These are phyloP conservation scores for Chiua virens DNA, from an alignment of 768 basidiomycete genomes.

Conservation along the genomic window DNA sequence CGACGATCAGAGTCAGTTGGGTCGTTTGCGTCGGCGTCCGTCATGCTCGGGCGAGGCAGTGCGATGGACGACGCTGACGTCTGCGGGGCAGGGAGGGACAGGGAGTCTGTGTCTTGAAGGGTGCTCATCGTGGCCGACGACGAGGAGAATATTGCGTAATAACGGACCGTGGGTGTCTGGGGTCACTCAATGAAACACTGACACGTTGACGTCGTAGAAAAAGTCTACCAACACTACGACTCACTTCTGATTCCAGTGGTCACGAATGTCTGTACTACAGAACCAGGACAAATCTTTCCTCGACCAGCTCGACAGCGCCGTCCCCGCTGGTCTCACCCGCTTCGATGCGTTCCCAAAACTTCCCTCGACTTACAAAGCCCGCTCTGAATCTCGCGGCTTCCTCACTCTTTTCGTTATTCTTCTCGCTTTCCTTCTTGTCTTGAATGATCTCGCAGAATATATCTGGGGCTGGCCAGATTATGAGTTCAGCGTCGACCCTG, in stretches of 20 bases:
- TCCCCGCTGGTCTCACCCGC: conserved; percentile 51
- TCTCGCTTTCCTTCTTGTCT: conserved; percentile 68
- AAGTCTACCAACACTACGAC: too few relatives aligned
- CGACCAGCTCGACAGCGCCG: conserved; percentile 61
- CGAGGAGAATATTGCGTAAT: conserved; percentile 25
- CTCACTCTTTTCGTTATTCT: conserved; percentile 71
- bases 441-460: conserved; percentile 89
- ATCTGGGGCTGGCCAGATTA: conserved; percentile 93
- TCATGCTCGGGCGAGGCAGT: conserved; percentile 1
- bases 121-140: conserved; percentile 23
- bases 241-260: too few relatives aligned
- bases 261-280: conserved; percentile 12
- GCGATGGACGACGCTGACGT: not conserved
- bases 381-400: conserved; percentile 78
- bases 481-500: conserved; percentile 82
- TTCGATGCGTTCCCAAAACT: conserved; percentile 91
- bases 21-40: not conserved
- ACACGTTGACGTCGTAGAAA: conserved; percentile 8
- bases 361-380: conserved; percentile 75
- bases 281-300: conserved; percentile 41
- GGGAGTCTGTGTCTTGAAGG: conserved; percentile 2
- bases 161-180: conserved; percentile 4
- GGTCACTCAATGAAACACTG: conserved; percentile 12
- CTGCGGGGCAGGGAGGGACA: not conserved
- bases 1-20: conserved; percentile 4